Evolutionary conservation across 2,329 filamentous ascomycete genomes (phyloP).

Genomic region (Colletotrichum truncatum): DNA sequence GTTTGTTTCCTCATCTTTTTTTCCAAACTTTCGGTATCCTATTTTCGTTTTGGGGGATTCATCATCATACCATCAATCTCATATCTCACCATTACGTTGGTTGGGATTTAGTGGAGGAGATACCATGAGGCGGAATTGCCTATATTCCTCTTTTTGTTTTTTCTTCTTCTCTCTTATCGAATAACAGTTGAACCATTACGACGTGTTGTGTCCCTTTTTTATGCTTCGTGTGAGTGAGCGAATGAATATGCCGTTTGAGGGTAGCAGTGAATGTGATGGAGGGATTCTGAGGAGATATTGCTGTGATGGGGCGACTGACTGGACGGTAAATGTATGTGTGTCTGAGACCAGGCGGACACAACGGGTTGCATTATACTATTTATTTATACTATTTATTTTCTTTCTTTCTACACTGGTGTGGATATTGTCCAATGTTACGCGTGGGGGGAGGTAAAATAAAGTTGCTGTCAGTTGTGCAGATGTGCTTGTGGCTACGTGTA

Average conservation of each 20-base stretch:
- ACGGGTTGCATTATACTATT: background rate
- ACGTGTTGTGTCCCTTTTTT: no score
- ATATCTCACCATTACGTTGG: constrained; percentile 1
- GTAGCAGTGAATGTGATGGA: background rate
- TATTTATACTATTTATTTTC: no score
- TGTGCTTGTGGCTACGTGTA: no score
- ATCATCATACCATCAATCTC: background rate
- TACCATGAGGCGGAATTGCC: constrained; percentile 15
- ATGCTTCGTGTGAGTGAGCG: no score
- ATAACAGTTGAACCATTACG: no score
- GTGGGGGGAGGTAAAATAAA: no score
- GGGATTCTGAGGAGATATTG: no score
- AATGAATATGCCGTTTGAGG: no score
- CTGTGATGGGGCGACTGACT: no score
- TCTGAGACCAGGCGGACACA: background rate
- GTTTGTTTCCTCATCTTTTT: background rate
- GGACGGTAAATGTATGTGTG: background rate
- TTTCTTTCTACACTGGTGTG: no score
- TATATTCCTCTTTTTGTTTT: background rate
- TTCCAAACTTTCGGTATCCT: background rate
- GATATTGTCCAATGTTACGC: no score
- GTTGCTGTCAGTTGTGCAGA: no score
- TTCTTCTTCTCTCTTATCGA: background rate
- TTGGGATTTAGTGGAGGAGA: constrained; percentile 26
- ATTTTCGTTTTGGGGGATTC: background rate